Evolutionary conservation across 208 protist genomes (phyloP), one percentile per base, ranked within the genome.

Genomic region (Trypanosoma grayi): DNA sequence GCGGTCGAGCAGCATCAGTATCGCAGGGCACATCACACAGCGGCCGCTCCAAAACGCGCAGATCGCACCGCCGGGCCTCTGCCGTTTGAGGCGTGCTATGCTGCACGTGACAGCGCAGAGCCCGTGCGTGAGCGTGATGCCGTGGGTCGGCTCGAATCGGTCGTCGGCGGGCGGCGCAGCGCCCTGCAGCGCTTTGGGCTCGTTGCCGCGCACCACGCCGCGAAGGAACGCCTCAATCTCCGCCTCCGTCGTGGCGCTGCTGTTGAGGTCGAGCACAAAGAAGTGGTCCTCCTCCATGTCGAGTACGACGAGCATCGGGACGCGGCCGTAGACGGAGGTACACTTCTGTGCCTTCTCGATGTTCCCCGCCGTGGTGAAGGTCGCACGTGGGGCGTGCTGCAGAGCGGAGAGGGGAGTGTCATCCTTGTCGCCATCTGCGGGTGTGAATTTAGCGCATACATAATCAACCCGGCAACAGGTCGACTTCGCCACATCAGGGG

Each of bases 11-110:
- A 90, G 46, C 63, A 77, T 59, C 46, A 90, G 4, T 25, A 81
- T 67, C 11, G 60, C 70, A 0, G 79, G 77, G 60, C 83, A 90
- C 52, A 77, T 79, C 1, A 59, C 53, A 59, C 83, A 90, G 43
- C 70, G 75, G n/a, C 80, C 72, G 62, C 79, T 86, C 79, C 79
- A 86, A 51, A 78, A 85, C 14, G 82, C 70, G 48, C 60, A 69
- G 16, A 90, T 34, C 3, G 64, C 62, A 31, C 79, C 76, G 39
- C 70, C 71, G 10, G 31, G 33, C 51, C 13, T 8, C 36, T 57
- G 58, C 31, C 62, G 58, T n/a, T 66, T 30, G 45, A 83, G 50
- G 0, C 68, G 48, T 1, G n/a, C 9, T 13, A 79, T 60, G 6
- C 66, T 81, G 36, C 64, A 55, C 22, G 71, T 74, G 13, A 78